Conservation (phyloP, 768 basidiomycete species). For the Boletus insuetus region DNA sequence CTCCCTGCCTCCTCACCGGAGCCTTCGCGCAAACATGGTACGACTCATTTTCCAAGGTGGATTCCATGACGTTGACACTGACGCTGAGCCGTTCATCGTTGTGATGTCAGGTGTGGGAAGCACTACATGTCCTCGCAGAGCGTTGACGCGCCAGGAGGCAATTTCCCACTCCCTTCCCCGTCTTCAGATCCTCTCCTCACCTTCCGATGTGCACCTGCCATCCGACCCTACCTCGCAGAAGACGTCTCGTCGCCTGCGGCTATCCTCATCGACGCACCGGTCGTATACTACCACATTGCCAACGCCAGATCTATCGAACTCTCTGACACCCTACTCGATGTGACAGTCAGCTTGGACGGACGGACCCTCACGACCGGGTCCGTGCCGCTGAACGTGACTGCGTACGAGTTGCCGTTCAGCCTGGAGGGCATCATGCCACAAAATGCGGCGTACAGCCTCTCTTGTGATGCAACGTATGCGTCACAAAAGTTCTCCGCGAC, state of each 20-base stretch:
- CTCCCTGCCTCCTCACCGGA: conserved; percentile 11
- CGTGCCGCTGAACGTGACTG: conserved; percentile 52
- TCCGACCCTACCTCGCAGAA: conserved; percentile 58
- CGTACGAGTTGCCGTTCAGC: conserved; percentile 48
- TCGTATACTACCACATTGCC: conserved; percentile 45
- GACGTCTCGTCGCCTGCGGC: conserved; percentile 43
- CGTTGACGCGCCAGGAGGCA: conserved; percentile 47
- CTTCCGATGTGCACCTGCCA: conserved; percentile 55
- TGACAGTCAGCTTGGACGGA: conserved; percentile 49
- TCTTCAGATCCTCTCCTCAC: conserved; percentile 48
- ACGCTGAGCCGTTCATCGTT: background rate
- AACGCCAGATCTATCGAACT: conserved; percentile 44
- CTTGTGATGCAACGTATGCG: conserved; percentile 29
- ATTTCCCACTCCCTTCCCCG: conserved; percentile 40
- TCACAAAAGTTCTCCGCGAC: conserved; percentile 45
- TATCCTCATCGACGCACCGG: conserved; percentile 51
- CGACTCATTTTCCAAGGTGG: background rate
- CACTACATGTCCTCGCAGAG: conserved; percentile 47
- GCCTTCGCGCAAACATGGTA: conserved; percentile 33
- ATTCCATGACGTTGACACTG: background rate
- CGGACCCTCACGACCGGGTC: conserved; percentile 39
- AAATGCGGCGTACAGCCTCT: conserved; percentile 28
- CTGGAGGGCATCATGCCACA: conserved; percentile 45
- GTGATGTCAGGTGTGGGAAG: conserved; percentile 49
- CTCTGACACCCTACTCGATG: conserved; percentile 29